Evolutionary conservation across 768 basidiomycete species (phyloP), one percentile per base, ranked within the genome.

Genomic region (Roridomyces roridus): DNA sequence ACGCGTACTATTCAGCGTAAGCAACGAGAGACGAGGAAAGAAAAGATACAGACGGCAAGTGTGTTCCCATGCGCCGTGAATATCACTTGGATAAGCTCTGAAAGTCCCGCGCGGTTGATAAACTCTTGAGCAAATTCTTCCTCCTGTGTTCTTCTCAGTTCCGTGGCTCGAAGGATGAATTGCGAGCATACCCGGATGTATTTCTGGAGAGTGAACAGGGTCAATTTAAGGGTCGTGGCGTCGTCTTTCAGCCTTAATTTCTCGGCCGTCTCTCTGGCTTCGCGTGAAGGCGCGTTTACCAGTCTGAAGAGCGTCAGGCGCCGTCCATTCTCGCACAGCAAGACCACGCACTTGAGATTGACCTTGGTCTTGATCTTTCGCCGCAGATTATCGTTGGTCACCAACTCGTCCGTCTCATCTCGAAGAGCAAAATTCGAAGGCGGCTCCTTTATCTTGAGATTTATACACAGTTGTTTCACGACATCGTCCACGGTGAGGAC

Each of bases 311-410:
- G 15, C 23, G 34, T 57, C 35, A 51, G 21, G 46, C 14, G 41
- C 42, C 43, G 55, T 60, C 41, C 51, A 51, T 21, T 20, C 40
- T 36, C n/a, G 12, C 21, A 54, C 1, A 31, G 46, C 20, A 4
- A 46, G 21, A 34, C 2, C 41, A 72, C 84, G 63, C 68, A 94
- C 92, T 87, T 93, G 51, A 95, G 77, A 66, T 89, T 86, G 44
- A 80, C 83, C 70, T 91, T 94, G 36, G 80, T 80, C 72, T 83
- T 89, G 62, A 95, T 91, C 76, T 89, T 91, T 74, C 83, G 86
- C 68, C 86, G 81, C 66, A 97, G 69, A 68, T 95, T 96, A 61
- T 94, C 92, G 65, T 91, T 89, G 24, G 92, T 95, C 17, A 97
- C 88, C 43, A 96, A 72, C 62, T 91, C 91, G 57, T 91, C 90